phyloP scores from a whole-genome alignment of 2,329 filamentous ascomycete genomes.

The Leptographium lundbergii region DNA sequence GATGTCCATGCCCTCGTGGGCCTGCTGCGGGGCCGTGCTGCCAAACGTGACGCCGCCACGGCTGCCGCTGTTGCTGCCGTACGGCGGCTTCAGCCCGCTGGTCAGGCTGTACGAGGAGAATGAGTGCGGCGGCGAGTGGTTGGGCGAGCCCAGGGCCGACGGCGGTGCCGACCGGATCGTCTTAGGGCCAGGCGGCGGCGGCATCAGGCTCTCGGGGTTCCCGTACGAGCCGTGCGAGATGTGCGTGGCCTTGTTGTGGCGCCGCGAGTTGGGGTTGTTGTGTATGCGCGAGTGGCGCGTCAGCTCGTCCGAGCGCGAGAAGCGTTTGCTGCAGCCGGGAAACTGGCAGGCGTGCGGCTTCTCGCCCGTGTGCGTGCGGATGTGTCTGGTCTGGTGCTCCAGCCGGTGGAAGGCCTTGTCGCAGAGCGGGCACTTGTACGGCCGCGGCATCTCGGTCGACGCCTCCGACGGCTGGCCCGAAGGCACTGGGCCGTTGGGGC shows the following conservation, averaged over 20 bases:
- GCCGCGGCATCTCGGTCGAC: conserved; percentile 65
- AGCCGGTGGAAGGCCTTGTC: conserved; percentile 97
- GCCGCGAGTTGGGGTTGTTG: conserved; percentile 93
- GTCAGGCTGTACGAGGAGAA: conserved; percentile 57
- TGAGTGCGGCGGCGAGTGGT: conserved; percentile 88
- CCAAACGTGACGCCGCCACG: background rate
- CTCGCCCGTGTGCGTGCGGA: conserved; percentile 64
- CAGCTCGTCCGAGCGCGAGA: conserved; percentile 90
- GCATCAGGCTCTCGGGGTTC: conserved; percentile 57
- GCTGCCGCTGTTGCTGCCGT: conserved; percentile 21
- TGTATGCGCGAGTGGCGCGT: conserved; percentile 96
- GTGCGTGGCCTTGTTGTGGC: conserved; percentile 66
- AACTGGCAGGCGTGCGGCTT: conserved; percentile 96
- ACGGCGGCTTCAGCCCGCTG: conserved; percentile 32
- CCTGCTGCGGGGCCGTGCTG: conserved; percentile 17
- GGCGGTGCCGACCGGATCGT: conserved; percentile 80
- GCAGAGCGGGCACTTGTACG: conserved; percentile 97
- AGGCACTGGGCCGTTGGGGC: conserved; percentile 50
- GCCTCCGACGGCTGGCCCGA: conserved; percentile 47
- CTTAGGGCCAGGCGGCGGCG: conserved; percentile 59
- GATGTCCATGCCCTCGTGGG: conserved; percentile 37
- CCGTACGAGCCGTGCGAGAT: conserved; percentile 31
- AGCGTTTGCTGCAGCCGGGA: conserved; percentile 90
- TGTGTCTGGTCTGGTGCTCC: conserved; percentile 84
- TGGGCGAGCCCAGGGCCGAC: conserved; percentile 81